These are phyloP conservation scores for Annulohypoxylon moriforme DNA, from an alignment of 495 filamentous ascomycete species.

Conservation along the genomic window DNA sequence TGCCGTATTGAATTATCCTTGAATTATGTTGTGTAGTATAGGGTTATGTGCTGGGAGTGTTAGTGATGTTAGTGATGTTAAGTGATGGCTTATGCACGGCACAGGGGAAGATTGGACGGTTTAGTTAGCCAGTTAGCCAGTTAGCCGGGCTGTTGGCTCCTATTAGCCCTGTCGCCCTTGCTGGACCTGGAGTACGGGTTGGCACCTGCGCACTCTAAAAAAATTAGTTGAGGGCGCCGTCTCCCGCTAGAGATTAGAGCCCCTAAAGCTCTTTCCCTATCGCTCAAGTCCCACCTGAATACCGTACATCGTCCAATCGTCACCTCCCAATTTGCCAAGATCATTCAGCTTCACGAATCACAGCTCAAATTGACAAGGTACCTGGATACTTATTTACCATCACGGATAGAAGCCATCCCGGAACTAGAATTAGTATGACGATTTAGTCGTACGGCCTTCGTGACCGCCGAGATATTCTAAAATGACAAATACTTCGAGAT, in stretches of 20 bases:
- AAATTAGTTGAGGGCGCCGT: conserved; percentile 31
- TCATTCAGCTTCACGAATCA: conserved; percentile 21
- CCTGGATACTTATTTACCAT: conserved; percentile 1
- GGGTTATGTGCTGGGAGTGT: not conserved
- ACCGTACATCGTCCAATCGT: conserved; percentile 36
- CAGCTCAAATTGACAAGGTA: not conserved
- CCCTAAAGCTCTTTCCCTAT: conserved; percentile 18
- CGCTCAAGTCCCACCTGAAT: conserved; percentile 26
- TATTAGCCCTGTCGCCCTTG: not conserved
- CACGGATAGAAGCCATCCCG: conserved; percentile 12
- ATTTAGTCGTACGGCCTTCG: not conserved
- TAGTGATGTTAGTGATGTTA: not conserved
- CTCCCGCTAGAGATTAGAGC: conserved; percentile 17
- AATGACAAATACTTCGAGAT: conserved; percentile 4
- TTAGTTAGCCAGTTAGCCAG: not conserved
- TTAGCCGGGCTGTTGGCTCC: too few relatives aligned
- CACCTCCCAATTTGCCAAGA: conserved; percentile 32
- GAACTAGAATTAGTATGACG: conserved; percentile 13
- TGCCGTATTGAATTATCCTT: not conserved
- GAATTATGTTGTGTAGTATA: conserved; percentile 1
- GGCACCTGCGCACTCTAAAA: not conserved
- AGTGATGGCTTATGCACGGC: conserved; percentile 34
- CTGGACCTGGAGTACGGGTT: not conserved
- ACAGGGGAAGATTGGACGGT: conserved; percentile 22
- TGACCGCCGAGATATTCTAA: not conserved